These are phyloP conservation scores for Calonectria henricotiae DNA, from an alignment of 2,329 filamentous ascomycete species.

Conservation along the genomic window DNA sequence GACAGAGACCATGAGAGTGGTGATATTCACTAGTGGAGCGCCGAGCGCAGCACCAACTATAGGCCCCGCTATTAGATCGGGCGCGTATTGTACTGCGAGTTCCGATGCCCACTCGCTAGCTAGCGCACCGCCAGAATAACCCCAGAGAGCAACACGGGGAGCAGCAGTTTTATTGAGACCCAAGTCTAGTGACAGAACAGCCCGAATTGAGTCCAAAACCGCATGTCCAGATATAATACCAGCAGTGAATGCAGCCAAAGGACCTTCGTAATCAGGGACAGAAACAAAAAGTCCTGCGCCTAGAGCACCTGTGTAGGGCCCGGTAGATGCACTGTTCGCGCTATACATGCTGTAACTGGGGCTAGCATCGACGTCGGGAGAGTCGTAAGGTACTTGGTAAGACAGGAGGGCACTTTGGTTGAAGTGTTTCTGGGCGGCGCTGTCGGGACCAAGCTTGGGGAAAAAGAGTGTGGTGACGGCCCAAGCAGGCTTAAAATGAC, in stretches of 20 bases:
- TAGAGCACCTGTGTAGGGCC: slow-evolving; percentile 26
- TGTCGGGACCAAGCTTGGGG: slow-evolving; percentile 42
- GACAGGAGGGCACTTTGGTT: slow-evolving; percentile 43
- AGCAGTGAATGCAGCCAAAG: slow-evolving; percentile 62
- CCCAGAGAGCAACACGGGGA: slow-evolving; percentile 65
- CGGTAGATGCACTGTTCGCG: neutral
- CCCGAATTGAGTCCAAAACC: slow-evolving; percentile 64
- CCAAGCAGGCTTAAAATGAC: slow-evolving; percentile 49
- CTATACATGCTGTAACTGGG: slow-evolving; percentile 44
- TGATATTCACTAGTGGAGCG: slow-evolving; percentile 57
- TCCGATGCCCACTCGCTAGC: slow-evolving; percentile 70
- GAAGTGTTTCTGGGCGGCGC: slow-evolving; percentile 33
- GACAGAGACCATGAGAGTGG: slow-evolving; percentile 55
- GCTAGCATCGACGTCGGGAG: slow-evolving; percentile 45
- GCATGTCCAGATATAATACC: slow-evolving; percentile 63
- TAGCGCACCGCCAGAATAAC: slow-evolving; percentile 71
- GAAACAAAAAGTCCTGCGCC: slow-evolving; percentile 54
- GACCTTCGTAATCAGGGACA: slow-evolving; percentile 66
- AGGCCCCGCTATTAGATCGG: slow-evolving; percentile 59
- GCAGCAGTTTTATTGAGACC: slow-evolving; percentile 46
- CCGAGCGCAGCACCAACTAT: slow-evolving; percentile 68
- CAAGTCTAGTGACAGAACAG: slow-evolving; percentile 57
- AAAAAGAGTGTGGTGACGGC: slow-evolving; percentile 48
- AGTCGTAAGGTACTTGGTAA: slow-evolving; percentile 49
- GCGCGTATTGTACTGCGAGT: slow-evolving; percentile 68